phyloP scores from a whole-genome alignment of 2,329 filamentous ascomycete genomes.

The Drechslerella stenobrocha region DNA sequence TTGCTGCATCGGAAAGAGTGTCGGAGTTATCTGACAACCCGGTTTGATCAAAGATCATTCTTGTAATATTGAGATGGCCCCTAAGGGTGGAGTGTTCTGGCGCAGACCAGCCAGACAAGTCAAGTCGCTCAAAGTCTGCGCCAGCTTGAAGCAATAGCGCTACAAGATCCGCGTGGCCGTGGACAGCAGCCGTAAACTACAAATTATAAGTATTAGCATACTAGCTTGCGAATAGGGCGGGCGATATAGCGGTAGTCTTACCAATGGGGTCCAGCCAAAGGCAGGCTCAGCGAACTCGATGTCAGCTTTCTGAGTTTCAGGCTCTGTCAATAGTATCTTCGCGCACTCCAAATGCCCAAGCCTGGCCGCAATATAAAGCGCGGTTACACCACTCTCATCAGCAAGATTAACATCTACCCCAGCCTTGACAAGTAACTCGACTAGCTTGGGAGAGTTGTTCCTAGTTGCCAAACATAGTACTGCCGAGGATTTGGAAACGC shows the following conservation, averaged over 20 bases:
- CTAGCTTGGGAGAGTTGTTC: slow-evolving; percentile 80
- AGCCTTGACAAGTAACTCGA: slow-evolving; percentile 82
- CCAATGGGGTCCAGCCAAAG: slow-evolving; percentile 89
- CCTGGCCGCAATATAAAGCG: slow-evolving; percentile 85
- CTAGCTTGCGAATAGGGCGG: background rate
- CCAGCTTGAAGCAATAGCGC: slow-evolving; percentile 76
- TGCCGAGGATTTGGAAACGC: slow-evolving; percentile 79
- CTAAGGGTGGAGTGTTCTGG: slow-evolving; percentile 89
- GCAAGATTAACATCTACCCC: slow-evolving; percentile 93
- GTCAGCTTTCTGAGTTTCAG: slow-evolving; percentile 70
- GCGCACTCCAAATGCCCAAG: slow-evolving; percentile 84
- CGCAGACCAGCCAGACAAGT: slow-evolving; percentile 91
- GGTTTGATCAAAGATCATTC: slow-evolving; percentile 51
- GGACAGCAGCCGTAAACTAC: slow-evolving; percentile 73
- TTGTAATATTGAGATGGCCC: slow-evolving; percentile 81
- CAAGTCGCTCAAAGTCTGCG: slow-evolving; percentile 71
- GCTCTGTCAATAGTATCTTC: slow-evolving; percentile 72
- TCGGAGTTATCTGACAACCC: slow-evolving; percentile 54
- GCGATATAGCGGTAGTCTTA: background rate
- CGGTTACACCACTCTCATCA: slow-evolving; percentile 85
- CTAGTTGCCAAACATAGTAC: slow-evolving; percentile 85
- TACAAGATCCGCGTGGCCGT: slow-evolving; percentile 76
- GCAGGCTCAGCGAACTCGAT: slow-evolving; percentile 77
- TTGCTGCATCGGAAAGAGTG: slow-evolving; percentile 54
- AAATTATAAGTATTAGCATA: slow-evolving; percentile 4